Evolutionary conservation across 805 yeast genomes (phyloP), one percentile per base, ranked within the genome.

Genomic region (Wickerhamiella occidentalis): DNA sequence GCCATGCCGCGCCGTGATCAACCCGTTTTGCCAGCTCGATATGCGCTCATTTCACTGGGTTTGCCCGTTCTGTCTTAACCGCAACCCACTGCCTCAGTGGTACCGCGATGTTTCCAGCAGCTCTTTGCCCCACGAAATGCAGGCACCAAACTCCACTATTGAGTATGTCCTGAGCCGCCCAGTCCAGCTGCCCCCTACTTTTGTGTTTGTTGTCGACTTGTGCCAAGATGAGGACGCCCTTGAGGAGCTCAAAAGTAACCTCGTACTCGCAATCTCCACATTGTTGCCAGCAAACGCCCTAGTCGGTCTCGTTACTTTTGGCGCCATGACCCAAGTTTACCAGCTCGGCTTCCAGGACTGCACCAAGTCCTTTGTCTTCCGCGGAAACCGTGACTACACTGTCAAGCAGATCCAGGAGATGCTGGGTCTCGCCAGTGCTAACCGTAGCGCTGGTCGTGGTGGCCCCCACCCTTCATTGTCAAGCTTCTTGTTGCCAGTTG

Each of bases 161-260:
- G 96, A 88, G 69, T 88, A 88, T 66, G 77, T 85, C 52, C 76
- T 88, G 25, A 74, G 79, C 25, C 79, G 88, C 60, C 92, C 94
- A 4, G 85, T 80, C 21, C 81, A 77, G 55, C 73, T 77, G 48
- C 95, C 96, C 7, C 96, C 96, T 8, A 77, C 85, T 43, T 88
- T 85, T 64, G 67, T 86, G 51, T 85, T 85, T 61, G 87, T 85
- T 26, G 79, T 88, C 55, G 97, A 88, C 65, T 69, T 86, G 54
- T 85, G 95, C 64, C 90, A 90, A 67, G 94, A 87, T 61, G 80
- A 77, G 51, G 96, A 87, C 58, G 87, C 85, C 62, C 72, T 88
- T 59, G 77, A 79, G 62, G 84, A 94, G 2, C 73, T 88, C 66
- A 85, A 84, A 61, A 94, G 85, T 57, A 74, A 90, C 29, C 73